Percentiles rank a stretch among this genome's conserved stretches.
Evolutionary conservation across 768 basidiomycete species (phyloP).

Genomic region (Porphyrellus cyaneotinctus): DNA sequence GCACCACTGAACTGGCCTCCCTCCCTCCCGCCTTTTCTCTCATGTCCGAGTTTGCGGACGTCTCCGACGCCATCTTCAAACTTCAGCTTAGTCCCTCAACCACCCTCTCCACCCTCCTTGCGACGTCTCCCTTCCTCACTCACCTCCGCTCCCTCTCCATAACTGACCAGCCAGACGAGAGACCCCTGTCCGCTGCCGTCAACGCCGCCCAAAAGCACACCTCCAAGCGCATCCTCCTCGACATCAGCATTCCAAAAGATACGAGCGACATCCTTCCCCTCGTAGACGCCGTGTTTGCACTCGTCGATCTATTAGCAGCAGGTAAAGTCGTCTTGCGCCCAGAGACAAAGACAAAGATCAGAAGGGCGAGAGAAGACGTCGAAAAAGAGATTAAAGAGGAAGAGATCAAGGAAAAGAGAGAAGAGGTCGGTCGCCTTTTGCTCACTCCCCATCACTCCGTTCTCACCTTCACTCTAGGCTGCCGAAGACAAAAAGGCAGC

Average conservation of each 20-base stretch:
- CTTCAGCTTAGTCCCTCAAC: slow-evolving; percentile 34
- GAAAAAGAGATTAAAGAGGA: slow-evolving; percentile 68
- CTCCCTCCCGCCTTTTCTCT: slow-evolving; percentile 63
- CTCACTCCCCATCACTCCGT: background rate
- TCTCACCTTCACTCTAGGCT: slow-evolving; percentile 31
- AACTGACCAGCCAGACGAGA: slow-evolving; percentile 79
- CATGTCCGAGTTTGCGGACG: slow-evolving; percentile 87
- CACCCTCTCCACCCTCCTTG: slow-evolving; percentile 54
- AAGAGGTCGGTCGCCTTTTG: slow-evolving; percentile 48
- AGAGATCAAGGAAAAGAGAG: slow-evolving; percentile 58
- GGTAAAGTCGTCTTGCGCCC: slow-evolving; percentile 60
- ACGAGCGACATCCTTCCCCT: slow-evolving; percentile 50
- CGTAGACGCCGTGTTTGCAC: slow-evolving; percentile 64
- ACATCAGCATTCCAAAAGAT: slow-evolving; percentile 49
- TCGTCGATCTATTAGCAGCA: slow-evolving; percentile 61
- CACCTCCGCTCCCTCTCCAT: slow-evolving; percentile 88
- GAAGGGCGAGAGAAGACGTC: slow-evolving; percentile 67
- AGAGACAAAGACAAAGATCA: slow-evolving; percentile 77
- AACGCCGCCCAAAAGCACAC: slow-evolving; percentile 39
- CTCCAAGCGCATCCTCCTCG: slow-evolving; percentile 74
- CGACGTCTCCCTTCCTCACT: slow-evolving; percentile 58
- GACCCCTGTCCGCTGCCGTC: slow-evolving; percentile 52
- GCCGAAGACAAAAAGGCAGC: slow-evolving; percentile 68
- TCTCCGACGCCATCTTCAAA: slow-evolving; percentile 77
- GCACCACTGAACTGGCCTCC: slow-evolving; percentile 59